Conservation (phyloP, 2,329 filamentous ascomycete genomes). For the Phyllosticta citribraziliensis region DNA sequence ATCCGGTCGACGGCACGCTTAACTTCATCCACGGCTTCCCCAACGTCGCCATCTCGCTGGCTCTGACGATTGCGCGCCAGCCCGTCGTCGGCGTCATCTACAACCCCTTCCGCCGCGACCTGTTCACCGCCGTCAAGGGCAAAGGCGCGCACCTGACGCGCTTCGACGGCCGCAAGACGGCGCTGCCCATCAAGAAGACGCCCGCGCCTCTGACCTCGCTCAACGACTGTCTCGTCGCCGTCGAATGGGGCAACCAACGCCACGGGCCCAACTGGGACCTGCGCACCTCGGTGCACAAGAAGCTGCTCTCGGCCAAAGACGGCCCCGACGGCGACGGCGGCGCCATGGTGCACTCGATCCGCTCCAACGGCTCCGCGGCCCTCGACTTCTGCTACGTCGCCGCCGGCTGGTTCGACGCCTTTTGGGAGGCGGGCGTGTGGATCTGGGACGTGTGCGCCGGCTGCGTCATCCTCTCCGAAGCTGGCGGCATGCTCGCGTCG, state of each 20-base stretch:
- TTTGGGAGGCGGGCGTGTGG: slow-evolving; percentile 29
- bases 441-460: slow-evolving; percentile 29
- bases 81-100: slow-evolving; percentile 26
- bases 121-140: slow-evolving; percentile 26
- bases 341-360: slow-evolving; percentile 25
- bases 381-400: slow-evolving; percentile 32
- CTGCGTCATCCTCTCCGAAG: slow-evolving; percentile 29
- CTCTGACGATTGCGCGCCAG: slow-evolving; percentile 22
- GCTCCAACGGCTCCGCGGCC: slow-evolving; percentile 26
- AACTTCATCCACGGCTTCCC: slow-evolving; percentile 31
- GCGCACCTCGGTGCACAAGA: slow-evolving; percentile 20
- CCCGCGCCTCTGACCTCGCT: slow-evolving; percentile 20
- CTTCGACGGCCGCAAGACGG: slow-evolving; percentile 15
- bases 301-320: slow-evolving; percentile 20
- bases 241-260: slow-evolving; percentile 31
- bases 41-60: slow-evolving; percentile 61
- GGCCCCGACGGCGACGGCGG: slow-evolving; percentile 14
- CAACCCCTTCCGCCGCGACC: slow-evolving; percentile 25
- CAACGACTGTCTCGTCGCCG: slow-evolving; percentile 23
- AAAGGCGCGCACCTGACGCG: slow-evolving; percentile 23
- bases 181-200: slow-evolving; percentile 22
- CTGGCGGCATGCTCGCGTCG: slow-evolving; percentile 26
- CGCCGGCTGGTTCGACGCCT: slow-evolving; percentile 23
- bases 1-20: slow-evolving; percentile 30
- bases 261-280: slow-evolving; percentile 27